These are phyloP conservation scores for Penicillium corylophilum DNA, from an alignment of 2,329 filamentous ascomycete genomes.

Conservation along the genomic window DNA sequence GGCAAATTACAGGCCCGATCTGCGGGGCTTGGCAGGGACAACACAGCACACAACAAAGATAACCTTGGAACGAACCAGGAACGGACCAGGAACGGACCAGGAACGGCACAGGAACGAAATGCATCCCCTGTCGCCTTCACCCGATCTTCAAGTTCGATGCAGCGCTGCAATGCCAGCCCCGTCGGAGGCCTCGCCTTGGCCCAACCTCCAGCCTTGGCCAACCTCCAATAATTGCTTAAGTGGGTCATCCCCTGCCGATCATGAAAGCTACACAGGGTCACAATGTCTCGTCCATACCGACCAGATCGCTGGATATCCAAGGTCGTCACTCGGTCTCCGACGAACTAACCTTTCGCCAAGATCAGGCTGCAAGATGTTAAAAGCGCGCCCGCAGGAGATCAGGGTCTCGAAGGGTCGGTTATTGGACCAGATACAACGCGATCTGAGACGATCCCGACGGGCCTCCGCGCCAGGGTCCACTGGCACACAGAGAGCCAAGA, in stretches of 20 bases:
- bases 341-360: neutral
- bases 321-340: neutral
- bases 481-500: conserved; percentile 17
- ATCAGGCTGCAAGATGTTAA: conserved; percentile 1
- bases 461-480: conserved; percentile 16
- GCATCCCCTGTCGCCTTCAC: neutral
- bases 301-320: conserved; percentile 16
- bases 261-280: conserved; percentile 1
- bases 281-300: conserved; percentile 17
- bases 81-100: too few species aligned
- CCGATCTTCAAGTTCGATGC: neutral
- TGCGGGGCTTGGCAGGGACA: conserved; percentile 2
- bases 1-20: neutral
- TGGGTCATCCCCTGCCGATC: conserved; percentile 24
- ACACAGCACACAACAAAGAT: neutral
- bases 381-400: neutral
- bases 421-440: conserved; percentile 4
- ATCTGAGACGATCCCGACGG: conserved; percentile 13
- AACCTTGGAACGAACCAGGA: too few species aligned
- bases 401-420: neutral
- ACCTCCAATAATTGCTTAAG: conserved; percentile 2
- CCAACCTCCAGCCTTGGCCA: neutral
- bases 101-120: too few species aligned
- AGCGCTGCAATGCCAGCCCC: neutral
- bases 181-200: neutral